Evolutionary conservation across 2,329 filamentous ascomycete species (phyloP).

Genomic region (Stagonosporopsis tanaceti): DNA sequence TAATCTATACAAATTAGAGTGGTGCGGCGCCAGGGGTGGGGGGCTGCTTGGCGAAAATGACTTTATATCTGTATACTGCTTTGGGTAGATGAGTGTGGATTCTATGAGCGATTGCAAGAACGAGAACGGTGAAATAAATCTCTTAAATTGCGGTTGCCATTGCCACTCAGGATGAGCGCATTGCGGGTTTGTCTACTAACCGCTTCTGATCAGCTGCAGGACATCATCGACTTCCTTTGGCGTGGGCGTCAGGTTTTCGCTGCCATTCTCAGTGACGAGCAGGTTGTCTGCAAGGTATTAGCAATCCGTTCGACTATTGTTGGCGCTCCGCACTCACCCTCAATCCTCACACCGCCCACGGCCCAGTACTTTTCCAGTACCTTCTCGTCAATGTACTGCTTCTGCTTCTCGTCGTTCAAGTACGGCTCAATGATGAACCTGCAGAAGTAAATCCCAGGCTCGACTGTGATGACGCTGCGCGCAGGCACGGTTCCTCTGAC

Average conservation of each 20-base stretch:
- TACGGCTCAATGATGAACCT: conserved; percentile 75
- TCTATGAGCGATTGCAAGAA: neutral
- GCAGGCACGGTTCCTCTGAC: conserved; percentile 78
- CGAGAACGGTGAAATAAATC: conserved; percentile 10
- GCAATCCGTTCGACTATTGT: neutral
- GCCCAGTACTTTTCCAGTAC: conserved; percentile 74
- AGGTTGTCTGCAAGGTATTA: conserved; percentile 70
- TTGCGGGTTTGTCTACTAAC: conserved; percentile 11
- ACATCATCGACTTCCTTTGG: conserved; percentile 77
- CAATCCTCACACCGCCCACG: conserved; percentile 90
- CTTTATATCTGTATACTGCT: neutral
- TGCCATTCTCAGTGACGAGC: conserved; percentile 77
- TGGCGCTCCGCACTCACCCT: conserved; percentile 54
- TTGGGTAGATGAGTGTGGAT: neutral
- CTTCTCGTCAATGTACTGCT: conserved; percentile 69
- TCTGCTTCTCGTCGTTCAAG: conserved; percentile 67
- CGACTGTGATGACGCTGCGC: conserved; percentile 88
- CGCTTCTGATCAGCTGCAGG: conserved; percentile 63
- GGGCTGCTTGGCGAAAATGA: conserved; percentile 8
- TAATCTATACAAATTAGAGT: conserved; percentile 17
- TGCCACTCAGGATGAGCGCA: neutral
- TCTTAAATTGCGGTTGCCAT: conserved; percentile 10
- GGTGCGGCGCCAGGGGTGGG: conserved; percentile 1
- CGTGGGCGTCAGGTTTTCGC: conserved; percentile 83
- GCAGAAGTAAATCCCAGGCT: conserved; percentile 88